phyloP scores from a whole-genome alignment of 2,329 filamentous ascomycete species.

The Alternaria panax region DNA sequence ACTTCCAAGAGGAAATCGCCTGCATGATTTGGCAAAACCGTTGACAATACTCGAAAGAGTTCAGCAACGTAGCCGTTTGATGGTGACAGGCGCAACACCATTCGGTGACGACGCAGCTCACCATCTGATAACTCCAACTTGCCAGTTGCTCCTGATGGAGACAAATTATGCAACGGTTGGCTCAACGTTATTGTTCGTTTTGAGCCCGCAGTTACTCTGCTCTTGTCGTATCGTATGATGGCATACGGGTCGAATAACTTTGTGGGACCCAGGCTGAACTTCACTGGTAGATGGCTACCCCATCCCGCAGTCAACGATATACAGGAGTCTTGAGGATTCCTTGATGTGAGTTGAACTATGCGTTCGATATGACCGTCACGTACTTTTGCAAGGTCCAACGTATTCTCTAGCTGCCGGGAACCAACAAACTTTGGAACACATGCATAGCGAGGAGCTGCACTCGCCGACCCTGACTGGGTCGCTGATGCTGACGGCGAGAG shows the following conservation, averaged over 20 bases:
- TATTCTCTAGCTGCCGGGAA: slow-evolving; percentile 32
- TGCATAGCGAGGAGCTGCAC: slow-evolving; percentile 39
- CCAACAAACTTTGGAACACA: slow-evolving; percentile 46
- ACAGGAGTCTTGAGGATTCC: slow-evolving; percentile 26
- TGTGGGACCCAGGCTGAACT: slow-evolving; percentile 34
- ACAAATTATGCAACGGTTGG: slow-evolving; percentile 32
- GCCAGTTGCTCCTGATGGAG: slow-evolving; percentile 35
- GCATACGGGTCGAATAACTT: slow-evolving; percentile 46
- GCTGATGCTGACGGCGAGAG: slow-evolving; percentile 41
- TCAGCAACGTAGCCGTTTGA: slow-evolving; percentile 36
- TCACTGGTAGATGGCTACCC: slow-evolving; percentile 45
- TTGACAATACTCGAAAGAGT: slow-evolving; percentile 42
- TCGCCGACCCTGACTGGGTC: slow-evolving; percentile 32
- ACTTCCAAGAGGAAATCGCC: slow-evolving; percentile 49
- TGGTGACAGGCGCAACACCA: slow-evolving; percentile 43
- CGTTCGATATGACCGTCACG: slow-evolving; percentile 43
- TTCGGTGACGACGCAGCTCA: slow-evolving; percentile 41
- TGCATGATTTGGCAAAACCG: slow-evolving; percentile 44
- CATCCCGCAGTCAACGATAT: slow-evolving; percentile 47
- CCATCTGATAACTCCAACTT: slow-evolving; percentile 44
- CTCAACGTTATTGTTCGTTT: slow-evolving; percentile 40
- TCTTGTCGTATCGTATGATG: slow-evolving; percentile 36
- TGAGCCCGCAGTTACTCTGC: slow-evolving; percentile 41
- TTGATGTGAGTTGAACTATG: slow-evolving; percentile 36
- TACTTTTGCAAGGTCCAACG: slow-evolving; percentile 43